Base-by-base conservation (phyloP, 1,139 yeast species). In the Yamadazyma sp. region DNA sequence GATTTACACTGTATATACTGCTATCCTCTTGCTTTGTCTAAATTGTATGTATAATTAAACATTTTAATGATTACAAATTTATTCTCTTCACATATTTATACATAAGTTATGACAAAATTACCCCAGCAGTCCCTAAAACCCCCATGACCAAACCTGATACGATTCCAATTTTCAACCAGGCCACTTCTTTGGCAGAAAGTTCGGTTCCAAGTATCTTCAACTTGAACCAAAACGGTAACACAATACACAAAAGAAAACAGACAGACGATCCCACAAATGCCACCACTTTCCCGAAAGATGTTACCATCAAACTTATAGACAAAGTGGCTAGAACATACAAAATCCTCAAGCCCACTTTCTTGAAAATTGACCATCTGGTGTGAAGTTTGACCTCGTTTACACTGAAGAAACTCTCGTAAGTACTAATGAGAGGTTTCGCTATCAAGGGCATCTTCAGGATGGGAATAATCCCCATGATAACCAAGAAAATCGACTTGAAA, bases 211-310 rank as follows among this genome's bases (percentile, higher is more conserved):
- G 83, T 30, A 86, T 67, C 41, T 67, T 69, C 48, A 83, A 61
- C 57, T 88, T 86, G 59, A 89, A 89, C 31, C 78, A 54, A 12
- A 86, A 66, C 3, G 97, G 97, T 22, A 88, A 69, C 3, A 87
- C 78, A 44, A 89, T 66, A 56, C 97, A 91, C 33, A 89, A 82
- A 1, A 83, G 74, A 56, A 85, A 85, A 52, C 96, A 87, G 38
- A 91, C 69, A 2, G 89, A 81, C 27, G 92, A 79, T 3, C 97
- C 97, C 50, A 87, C 67, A 39, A 89, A 79, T 7, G 96, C 87
- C 61, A 91, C 83, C 42, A 89, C 75, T 53, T 81, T 80, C 44
- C 94, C 96, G 61, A 89, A 91, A 25, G 83, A 81, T 4, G 87
- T 87, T 53, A 87, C 77, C 3, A 78, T 42, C 25, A 85, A 68